A percentile compares a stretch with the other conserved stretches of the same genome.
Conservation (phyloP, 129 eudicot species). For the Arctium minus region DNA sequence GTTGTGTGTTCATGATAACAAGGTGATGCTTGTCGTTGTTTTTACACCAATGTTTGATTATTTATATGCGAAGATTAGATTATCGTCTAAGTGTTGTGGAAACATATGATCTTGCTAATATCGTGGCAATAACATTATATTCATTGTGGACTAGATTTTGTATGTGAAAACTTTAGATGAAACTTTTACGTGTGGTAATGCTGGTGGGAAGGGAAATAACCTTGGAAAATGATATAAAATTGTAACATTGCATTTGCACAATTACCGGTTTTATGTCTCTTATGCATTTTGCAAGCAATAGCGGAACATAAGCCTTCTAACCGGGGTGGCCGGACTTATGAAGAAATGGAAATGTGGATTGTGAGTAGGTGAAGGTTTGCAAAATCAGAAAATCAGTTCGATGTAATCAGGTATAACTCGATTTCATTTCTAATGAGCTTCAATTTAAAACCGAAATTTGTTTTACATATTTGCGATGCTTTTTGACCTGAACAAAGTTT, state of each 20-base stretch:
- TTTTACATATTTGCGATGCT: too few species aligned
- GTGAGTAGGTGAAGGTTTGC: too few species aligned
- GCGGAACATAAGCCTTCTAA: too few species aligned
- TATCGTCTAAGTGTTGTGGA: background rate
- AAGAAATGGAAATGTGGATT: too few species aligned
- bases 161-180: slow-evolving; percentile 8
- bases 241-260: background rate
- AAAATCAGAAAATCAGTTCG: too few species aligned
- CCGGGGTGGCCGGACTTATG: too few species aligned
- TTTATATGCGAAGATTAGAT: background rate
- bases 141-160: background rate
- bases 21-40: background rate
- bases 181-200: background rate
- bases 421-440: too few species aligned
- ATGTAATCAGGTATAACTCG: too few species aligned
- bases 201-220: background rate
- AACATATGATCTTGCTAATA: background rate
- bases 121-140: background rate
- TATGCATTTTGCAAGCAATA: background rate
- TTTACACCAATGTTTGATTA: background rate
- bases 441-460: too few species aligned
- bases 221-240: background rate
- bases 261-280: background rate
- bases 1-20: background rate
- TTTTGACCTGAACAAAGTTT: too few species aligned